phyloP scores from a whole-genome alignment of 352 stramenopile genomes.

The Nothophytophthora sp. region DNA sequence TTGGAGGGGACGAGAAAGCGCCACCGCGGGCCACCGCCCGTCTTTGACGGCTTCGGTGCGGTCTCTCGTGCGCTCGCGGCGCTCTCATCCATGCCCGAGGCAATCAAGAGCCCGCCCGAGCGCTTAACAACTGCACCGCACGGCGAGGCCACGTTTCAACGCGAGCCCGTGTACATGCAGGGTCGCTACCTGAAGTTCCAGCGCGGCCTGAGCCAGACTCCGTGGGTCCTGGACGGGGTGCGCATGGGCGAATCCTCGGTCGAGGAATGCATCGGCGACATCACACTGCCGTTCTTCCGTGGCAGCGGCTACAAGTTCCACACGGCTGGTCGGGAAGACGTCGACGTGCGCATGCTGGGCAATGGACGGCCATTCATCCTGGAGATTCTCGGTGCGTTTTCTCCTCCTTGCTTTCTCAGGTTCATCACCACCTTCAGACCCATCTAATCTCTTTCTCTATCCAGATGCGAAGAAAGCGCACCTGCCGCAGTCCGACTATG shows the following conservation, averaged over 20 bases:
- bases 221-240: slow-evolving; percentile 88
- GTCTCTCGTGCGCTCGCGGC: slow-evolving; percentile 62
- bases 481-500: slow-evolving; percentile 50
- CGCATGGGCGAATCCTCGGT: slow-evolving; percentile 89
- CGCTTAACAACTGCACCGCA: slow-evolving; percentile 37
- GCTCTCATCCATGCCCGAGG: slow-evolving; percentile 47
- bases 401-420: not conserved
- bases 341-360: slow-evolving; percentile 97
- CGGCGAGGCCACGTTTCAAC: slow-evolving; percentile 52
- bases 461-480: slow-evolving; percentile 78
- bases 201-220: slow-evolving; percentile 89
- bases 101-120: slow-evolving; percentile 58
- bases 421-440: slow-evolving; percentile 22
- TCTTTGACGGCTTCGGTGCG: slow-evolving; percentile 79
- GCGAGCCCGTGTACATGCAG: slow-evolving; percentile 87
- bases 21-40: slow-evolving; percentile 51
- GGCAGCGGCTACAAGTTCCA: slow-evolving; percentile 94
- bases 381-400: slow-evolving; percentile 61
- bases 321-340: slow-evolving; percentile 96
- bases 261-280: slow-evolving; percentile 86
- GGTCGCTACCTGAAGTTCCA: slow-evolving; percentile 92
- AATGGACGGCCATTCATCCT: slow-evolving; percentile 93
- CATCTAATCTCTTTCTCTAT: slow-evolving; percentile 6
- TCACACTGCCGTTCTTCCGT: slow-evolving; percentile 66
- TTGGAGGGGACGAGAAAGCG: slow-evolving; percentile 69